Evolutionary conservation across 495 filamentous ascomycete species (phyloP), one percentile per base, ranked within the genome.

Genomic region (Neurospora sp.): DNA sequence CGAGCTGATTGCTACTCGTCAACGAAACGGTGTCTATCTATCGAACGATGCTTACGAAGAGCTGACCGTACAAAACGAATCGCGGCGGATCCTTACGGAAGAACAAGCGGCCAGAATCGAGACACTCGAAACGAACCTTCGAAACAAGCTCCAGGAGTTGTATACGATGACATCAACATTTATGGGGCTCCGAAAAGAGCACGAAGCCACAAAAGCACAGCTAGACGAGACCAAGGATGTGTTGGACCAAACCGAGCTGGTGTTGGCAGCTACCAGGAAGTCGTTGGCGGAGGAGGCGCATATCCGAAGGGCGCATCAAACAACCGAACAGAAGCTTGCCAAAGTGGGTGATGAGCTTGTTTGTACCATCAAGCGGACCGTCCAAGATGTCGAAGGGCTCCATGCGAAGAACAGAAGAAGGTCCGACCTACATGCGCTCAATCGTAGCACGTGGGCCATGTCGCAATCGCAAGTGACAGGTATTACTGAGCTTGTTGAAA

Each of bases 21-120:
- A 97, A 80, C 91, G 94, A 7, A 97, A 98, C 79, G 96, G 96
- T 71, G 94, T 98, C 7, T 98, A 98, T 78, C 84, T 99, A 48
- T 91, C 94, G 0, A 89, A 90, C 40, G 94, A 97, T 74, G 87
- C 83, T 7, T 97, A 92, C 76, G 94, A 97, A 76, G 91, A 96
- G 76, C 89, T 99, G 80, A 93, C 89, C 0, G 92, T 90, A 69
- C 91, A 96, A 78, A 97, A 91, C 79, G 96, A 98, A 82, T 97
- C 94, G 4, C 89, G 94, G n/a, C 84, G 93, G 37, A 97, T 98
- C 72, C 86, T 97, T 22, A 93, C 90, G 75, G 96, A 97, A 75
- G 96, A 99, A 80, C 94, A 98, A 78, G 87, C 88, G 22, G 93
- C 94, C 74, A 94, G 92, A 80, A 96, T 98, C 68, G 95, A 96